A percentile compares a stretch with the other conserved stretches of the same genome.
Conservation (phyloP, 768 basidiomycete genomes). For the Auricularia auricula-judae region DNA sequence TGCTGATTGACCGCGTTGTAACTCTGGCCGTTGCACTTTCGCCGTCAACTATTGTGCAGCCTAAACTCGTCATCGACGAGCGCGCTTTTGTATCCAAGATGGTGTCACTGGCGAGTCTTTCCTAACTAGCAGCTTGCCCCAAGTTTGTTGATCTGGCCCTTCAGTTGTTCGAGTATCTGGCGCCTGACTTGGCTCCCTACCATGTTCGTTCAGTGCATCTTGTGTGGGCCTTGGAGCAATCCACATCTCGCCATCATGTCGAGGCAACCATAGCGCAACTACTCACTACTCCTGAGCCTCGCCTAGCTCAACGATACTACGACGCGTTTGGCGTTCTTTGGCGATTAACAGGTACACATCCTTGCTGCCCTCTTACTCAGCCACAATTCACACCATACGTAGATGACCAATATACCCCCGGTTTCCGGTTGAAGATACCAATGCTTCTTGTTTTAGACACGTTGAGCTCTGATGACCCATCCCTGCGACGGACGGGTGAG, state of each 20-base stretch:
- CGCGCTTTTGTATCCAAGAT: conserved; percentile 47
- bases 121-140: background rate
- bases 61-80: conserved; percentile 43
- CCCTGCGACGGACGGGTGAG: conserved; percentile 69
- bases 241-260: conserved; percentile 46
- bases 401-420: conserved; percentile 79
- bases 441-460: conserved; percentile 83
- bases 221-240: conserved; percentile 66
- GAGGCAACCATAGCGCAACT: conserved; percentile 65
- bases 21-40: conserved; percentile 46
- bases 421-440: conserved; percentile 73
- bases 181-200: conserved; percentile 52
- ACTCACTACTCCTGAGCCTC: conserved; percentile 45
- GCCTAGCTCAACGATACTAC: conserved; percentile 44
- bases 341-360: conserved; percentile 64
- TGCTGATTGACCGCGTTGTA: conserved; percentile 52
- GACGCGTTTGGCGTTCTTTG: conserved; percentile 90
- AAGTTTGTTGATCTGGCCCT: conserved; percentile 8
- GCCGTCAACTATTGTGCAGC: conserved; percentile 36
- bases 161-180: conserved; percentile 66
- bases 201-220: conserved; percentile 74
- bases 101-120: conserved; percentile 34
- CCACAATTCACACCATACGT: conserved; percentile 1
- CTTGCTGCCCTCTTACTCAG: background rate
- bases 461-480: conserved; percentile 64